phyloP scores from a whole-genome alignment of 352 stramenopile genomes.

The Phytophthora litchii region DNA sequence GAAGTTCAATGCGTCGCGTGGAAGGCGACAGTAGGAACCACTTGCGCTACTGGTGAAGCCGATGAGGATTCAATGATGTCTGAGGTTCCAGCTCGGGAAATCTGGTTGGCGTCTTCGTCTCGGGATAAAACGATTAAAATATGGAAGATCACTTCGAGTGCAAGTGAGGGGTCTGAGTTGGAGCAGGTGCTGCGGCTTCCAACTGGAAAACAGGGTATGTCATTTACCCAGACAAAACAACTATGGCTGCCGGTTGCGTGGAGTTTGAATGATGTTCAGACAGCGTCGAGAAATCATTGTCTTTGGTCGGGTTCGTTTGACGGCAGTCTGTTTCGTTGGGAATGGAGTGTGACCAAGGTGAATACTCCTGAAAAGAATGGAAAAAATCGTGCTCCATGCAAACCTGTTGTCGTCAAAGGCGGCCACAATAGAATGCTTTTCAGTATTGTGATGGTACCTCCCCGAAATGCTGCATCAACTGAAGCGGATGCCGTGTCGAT shows the following conservation, averaged over 20 bases:
- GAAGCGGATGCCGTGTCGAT: constrained; percentile 32
- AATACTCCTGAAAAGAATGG: constrained; percentile 17
- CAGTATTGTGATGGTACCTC: constrained; percentile 48
- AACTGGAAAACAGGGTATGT: constrained; percentile 68
- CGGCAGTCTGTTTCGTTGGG: constrained; percentile 67
- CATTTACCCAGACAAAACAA: constrained; percentile 67
- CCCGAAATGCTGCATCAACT: not conserved
- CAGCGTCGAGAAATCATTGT: constrained; percentile 20
- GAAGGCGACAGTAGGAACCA: constrained; percentile 12
- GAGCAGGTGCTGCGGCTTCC: constrained; percentile 51
- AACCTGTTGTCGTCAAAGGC: constrained; percentile 61
- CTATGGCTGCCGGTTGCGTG: constrained; percentile 79
- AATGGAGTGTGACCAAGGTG: constrained; percentile 39
- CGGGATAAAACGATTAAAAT: constrained; percentile 75
- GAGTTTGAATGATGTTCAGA: constrained; percentile 24
- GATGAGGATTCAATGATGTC: not conserved
- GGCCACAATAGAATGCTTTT: constrained; percentile 73
- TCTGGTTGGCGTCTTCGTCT: constrained; percentile 68
- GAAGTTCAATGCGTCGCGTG: constrained; percentile 72
- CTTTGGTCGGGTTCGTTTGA: constrained; percentile 80
- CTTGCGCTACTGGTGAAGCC: not conserved
- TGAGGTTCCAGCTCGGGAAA: not conserved
- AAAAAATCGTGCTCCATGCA: constrained; percentile 31
- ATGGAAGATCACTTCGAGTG: constrained; percentile 34
- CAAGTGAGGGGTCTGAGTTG: constrained; percentile 25